Percentiles rank a stretch among this genome's conserved stretches.
Conservation (phyloP, 306 rosid species). For the Ormosia emarginata region DNA sequence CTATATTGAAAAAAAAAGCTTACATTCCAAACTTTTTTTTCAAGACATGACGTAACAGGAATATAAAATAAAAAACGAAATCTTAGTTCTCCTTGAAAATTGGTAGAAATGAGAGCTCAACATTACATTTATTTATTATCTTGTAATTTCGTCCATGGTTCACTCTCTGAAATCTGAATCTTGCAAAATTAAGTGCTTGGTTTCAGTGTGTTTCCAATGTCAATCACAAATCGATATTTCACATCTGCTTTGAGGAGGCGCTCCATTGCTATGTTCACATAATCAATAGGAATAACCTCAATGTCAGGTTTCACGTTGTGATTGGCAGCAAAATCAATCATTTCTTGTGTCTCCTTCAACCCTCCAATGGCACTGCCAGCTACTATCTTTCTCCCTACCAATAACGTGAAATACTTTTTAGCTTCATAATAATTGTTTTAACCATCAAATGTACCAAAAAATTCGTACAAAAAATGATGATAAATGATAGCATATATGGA, state of each 20-base stretch:
- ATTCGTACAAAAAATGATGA: neutral
- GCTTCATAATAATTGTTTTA: too few species aligned
- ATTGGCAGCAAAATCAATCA: conserved; percentile 23
- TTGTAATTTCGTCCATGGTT: too few species aligned
- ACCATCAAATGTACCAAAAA: neutral
- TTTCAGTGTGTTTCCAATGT: conserved; percentile 15
- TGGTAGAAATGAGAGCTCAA: too few species aligned
- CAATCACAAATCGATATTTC: conserved; percentile 34
- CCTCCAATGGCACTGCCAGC: conserved; percentile 22
- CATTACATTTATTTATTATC: too few species aligned
- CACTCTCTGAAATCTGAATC: too few species aligned
- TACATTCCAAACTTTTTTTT: too few species aligned
- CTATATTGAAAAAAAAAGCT: too few species aligned
- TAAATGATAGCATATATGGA: neutral
- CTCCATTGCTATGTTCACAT: conserved; percentile 32
- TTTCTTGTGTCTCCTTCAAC: conserved; percentile 28
- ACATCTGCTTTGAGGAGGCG: conserved; percentile 31
- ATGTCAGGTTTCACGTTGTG: conserved; percentile 21
- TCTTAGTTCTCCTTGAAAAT: too few species aligned
- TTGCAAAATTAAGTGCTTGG: neutral
- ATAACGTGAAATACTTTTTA: neutral
- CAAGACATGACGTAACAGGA: too few species aligned
- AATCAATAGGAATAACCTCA: conserved; percentile 30
- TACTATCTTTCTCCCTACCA: conserved; percentile 21
- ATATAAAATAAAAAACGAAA: too few species aligned